Conservation (phyloP, 1,284 basidiomycete species). For the Pseudozyma thailandica region DNA sequence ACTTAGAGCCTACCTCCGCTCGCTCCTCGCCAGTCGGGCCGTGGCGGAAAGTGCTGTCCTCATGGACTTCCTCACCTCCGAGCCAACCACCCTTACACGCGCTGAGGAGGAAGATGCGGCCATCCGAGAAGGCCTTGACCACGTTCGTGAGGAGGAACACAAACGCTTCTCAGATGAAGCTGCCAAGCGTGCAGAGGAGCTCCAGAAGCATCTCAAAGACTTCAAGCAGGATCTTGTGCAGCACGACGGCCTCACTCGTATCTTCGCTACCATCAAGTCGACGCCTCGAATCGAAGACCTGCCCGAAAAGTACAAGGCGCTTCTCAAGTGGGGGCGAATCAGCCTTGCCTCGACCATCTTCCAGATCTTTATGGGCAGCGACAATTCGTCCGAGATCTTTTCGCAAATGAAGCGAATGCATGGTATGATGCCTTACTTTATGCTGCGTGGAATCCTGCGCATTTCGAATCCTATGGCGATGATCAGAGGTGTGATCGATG, state of each 20-base stretch:
- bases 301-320: conserved; percentile 85
- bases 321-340: conserved; percentile 95
- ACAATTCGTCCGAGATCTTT: conserved; percentile 89
- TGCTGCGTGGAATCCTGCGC: conserved; percentile 88
- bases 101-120: conserved; percentile 84
- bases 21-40: conserved; percentile 77
- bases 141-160: conserved; percentile 85
- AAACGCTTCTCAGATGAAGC: conserved; percentile 88
- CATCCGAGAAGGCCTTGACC: conserved; percentile 87
- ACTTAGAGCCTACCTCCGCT: conserved; percentile 87
- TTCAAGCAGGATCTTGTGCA: conserved; percentile 84
- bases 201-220: conserved; percentile 83
- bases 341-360: conserved; percentile 89
- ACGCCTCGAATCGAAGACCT: conserved; percentile 82
- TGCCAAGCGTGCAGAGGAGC: conserved; percentile 82
- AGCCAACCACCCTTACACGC: conserved; percentile 77
- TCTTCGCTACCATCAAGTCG: conserved; percentile 87
- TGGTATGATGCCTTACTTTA: conserved; percentile 96
- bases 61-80: conserved; percentile 83
- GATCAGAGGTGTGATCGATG: conserved; percentile 89
- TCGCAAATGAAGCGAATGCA: conserved; percentile 90
- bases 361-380: conserved; percentile 90
- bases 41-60: conserved; percentile 87
- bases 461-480: conserved; percentile 96
- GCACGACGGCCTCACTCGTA: conserved; percentile 83